These are phyloP conservation scores for Stephania cephalantha DNA, from an alignment of 164 flowering plant genomes.

Conservation along the genomic window DNA sequence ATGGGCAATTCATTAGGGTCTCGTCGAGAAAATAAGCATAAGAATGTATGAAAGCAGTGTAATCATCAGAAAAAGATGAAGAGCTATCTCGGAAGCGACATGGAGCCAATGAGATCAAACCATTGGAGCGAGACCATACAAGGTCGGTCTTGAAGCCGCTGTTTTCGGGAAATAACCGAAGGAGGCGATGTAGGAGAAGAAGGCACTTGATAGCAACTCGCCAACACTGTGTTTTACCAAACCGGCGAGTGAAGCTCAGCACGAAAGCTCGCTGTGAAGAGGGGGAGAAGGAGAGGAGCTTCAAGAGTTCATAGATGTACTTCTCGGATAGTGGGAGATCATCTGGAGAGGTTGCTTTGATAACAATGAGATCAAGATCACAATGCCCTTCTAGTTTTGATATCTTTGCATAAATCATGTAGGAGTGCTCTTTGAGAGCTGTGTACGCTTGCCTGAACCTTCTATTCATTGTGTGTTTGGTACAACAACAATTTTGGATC, in stretches of 20 bases:
- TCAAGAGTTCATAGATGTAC: conserved; percentile 41
- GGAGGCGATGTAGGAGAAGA: conserved; percentile 52
- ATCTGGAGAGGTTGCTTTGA: conserved; percentile 58
- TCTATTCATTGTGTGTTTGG: conserved; percentile 1
- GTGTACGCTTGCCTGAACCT: conserved; percentile 32
- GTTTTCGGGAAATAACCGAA: conserved; percentile 30
- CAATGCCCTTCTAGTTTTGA: conserved; percentile 39
- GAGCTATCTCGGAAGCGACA: conserved; percentile 42
- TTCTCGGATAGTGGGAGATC: conserved; percentile 42
- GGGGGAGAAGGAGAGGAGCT: conserved; percentile 42
- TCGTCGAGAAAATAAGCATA: conserved; percentile 55
- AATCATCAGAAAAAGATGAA: conserved; percentile 31
- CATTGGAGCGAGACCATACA: conserved; percentile 35
- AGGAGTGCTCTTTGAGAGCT: conserved; percentile 36
- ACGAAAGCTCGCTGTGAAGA: conserved; percentile 37
- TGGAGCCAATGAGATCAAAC: conserved; percentile 40
- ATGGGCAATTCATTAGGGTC: conserved; percentile 28
- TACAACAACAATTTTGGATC: background rate
- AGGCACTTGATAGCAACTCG: conserved; percentile 63
- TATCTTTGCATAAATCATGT: conserved; percentile 41
- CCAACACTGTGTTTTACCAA: conserved; percentile 46
- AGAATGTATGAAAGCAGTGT: conserved; percentile 39
- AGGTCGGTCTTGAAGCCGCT: conserved; percentile 37
- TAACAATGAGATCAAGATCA: conserved; percentile 34
- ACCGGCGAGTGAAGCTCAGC: conserved; percentile 43